Base-by-base conservation (phyloP, 208 protist genomes). In the Leptomonas seymouri region DNA sequence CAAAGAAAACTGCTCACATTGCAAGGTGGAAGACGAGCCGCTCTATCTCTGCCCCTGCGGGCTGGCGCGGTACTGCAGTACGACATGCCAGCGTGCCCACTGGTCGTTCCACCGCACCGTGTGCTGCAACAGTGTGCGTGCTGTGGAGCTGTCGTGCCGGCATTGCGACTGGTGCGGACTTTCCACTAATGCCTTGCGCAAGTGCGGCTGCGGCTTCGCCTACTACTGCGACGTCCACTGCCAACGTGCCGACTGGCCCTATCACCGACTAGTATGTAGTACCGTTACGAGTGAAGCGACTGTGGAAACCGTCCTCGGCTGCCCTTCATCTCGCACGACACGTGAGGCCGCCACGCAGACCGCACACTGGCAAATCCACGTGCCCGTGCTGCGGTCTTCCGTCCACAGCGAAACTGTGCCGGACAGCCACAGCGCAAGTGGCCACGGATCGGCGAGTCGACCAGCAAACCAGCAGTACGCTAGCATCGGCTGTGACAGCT, bases 191-290 rank as follows among this genome's bases (percentile, higher is more conserved):
- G 59, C 50, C 5, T 51, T 81, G 44, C 59, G 71, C 31, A 58
- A 59, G 62, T 90, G 78, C 55, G 66, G 70, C 7, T 90, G 81
- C 68, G 68, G 55, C 50, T 63, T 71, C 5, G 75, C 56, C 5
- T 70, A 41, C 50, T 86, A 85, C 67, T 86, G 84, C 70, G 69
- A 70, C 28, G 67, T 59, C 3, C 36, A 56, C 20, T 85, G 81
- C 59, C 84, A 90, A 58, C 72, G 67, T 15, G 76, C 59, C 27
- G 72, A 84, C 66, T 89, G 84, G 84, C 42, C 80, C 6, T 55
- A 55, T 44, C 84, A 86, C 65, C 61, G 53, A 42, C 31, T 53
- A 5, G 48, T 74, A 12, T 74, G 67, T 46, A 63, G 48, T 46
- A 70, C 39, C 27, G 66, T 31, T 3, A 16, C 23, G 28, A 59